Percentiles rank a stretch among this genome's conserved stretches.
Evolutionary conservation across 2,329 filamentous ascomycete genomes (phyloP).

Genomic region (Penicillium janthinellum): DNA sequence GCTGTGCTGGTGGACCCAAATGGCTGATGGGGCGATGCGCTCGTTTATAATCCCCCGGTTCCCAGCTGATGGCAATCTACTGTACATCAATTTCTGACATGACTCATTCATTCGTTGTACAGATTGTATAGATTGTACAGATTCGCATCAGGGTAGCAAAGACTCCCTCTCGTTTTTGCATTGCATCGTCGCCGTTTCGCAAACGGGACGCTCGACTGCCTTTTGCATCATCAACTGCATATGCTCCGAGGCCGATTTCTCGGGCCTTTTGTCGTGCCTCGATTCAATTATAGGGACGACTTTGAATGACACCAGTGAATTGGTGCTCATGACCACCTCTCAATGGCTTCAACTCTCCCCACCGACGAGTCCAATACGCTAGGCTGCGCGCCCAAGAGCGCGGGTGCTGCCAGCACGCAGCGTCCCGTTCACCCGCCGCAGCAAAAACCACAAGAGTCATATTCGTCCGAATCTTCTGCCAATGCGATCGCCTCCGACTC

Average conservation of each 20-base stretch:
- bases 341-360: conserved; percentile 12
- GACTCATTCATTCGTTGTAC: neutral
- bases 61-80: neutral
- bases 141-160: neutral
- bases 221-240: neutral
- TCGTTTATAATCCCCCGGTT: neutral
- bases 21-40: conserved; percentile 12
- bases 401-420: neutral
- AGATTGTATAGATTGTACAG: neutral
- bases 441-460: conserved; percentile 14
- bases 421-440: neutral
- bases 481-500: conserved; percentile 22
- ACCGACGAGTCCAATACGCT: conserved; percentile 6
- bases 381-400: neutral
- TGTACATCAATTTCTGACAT: neutral
- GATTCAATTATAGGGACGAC: neutral
- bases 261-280: neutral
- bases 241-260: neutral
- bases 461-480: conserved; percentile 25
- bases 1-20: conserved; percentile 26
- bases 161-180: neutral
- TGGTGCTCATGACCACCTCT: neutral
- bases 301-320: neutral
- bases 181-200: neutral
- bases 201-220: neutral